phyloP scores from a whole-genome alignment of 768 basidiomycete species.

The Rhizopogon vulgaris region DNA sequence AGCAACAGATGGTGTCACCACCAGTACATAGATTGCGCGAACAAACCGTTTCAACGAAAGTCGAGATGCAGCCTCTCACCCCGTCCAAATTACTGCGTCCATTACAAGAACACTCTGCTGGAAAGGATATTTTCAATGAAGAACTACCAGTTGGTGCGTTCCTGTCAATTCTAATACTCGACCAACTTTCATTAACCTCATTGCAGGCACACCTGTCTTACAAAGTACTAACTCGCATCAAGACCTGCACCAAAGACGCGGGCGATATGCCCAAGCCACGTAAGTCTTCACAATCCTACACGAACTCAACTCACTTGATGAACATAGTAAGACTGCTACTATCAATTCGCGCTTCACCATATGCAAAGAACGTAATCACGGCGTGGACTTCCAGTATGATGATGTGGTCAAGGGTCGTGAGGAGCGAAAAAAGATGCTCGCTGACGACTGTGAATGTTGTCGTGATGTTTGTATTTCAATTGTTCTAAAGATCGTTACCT shows the following conservation, averaged over 20 bases:
- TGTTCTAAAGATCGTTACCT: neutral
- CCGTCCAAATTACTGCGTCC: neutral
- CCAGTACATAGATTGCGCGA: neutral
- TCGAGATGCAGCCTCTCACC: neutral
- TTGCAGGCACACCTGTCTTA: neutral
- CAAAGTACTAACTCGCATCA: neutral
- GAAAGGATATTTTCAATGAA: neutral
- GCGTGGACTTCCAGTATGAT: slow-evolving; percentile 63
- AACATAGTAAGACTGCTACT: slow-evolving; percentile 26
- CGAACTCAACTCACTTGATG: neutral
- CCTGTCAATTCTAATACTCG: neutral
- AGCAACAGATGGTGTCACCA: neutral
- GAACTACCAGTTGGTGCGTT: neutral
- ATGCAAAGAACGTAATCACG: slow-evolving; percentile 58
- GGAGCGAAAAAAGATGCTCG: slow-evolving; percentile 61
- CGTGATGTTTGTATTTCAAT: slow-evolving; percentile 46
- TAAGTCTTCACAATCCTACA: slow-evolving; percentile 15
- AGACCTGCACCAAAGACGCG: slow-evolving; percentile 44
- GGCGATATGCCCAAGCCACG: slow-evolving; percentile 47
- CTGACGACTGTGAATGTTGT: slow-evolving; percentile 79
- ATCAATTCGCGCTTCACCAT: slow-evolving; percentile 67
- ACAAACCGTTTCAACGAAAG: neutral
- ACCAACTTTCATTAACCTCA: neutral
- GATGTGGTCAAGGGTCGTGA: slow-evolving; percentile 67
- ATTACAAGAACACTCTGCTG: neutral